phyloP scores from a whole-genome alignment of 2,329 filamentous ascomycete genomes.

The Magnaporthales sp. region DNA sequence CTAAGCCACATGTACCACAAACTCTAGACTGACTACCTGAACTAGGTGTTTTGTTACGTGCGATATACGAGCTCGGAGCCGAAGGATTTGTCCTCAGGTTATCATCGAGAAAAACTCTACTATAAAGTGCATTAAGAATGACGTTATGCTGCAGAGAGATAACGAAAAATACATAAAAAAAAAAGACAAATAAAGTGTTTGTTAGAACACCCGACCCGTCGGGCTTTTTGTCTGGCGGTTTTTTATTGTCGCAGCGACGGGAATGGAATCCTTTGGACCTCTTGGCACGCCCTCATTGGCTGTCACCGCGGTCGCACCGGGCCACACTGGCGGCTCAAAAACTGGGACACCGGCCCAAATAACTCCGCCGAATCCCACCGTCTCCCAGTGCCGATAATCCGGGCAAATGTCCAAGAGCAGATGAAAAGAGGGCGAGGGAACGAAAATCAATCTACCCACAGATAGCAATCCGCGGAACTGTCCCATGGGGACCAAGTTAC shows the following conservation, averaged over 20 bases:
- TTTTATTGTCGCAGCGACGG: neutral
- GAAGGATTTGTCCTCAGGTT: too few species aligned
- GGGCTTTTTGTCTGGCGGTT: neutral
- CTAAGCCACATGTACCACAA: neutral
- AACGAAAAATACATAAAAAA: neutral
- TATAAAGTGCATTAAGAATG: too few species aligned
- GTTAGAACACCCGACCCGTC: neutral
- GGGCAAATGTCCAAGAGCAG: too few species aligned
- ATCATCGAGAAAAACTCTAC: too few species aligned
- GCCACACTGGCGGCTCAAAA: neutral
- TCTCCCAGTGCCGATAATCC: neutral
- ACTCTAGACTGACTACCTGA: neutral
- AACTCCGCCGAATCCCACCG: neutral
- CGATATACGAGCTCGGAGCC: neutral
- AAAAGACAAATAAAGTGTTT: neutral
- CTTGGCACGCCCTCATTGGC: neutral
- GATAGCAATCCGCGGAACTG: neutral
- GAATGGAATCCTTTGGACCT: neutral
- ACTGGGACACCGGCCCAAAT: neutral
- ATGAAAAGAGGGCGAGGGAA: neutral
- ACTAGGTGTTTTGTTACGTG: neutral
- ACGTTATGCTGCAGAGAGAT: neutral
- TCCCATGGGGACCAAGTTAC: neutral
- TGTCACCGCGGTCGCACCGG: neutral
- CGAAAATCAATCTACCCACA: neutral